Evolutionary conservation across 23 red algal species (phyloP).

Genomic region (Gracilaria caudata): DNA sequence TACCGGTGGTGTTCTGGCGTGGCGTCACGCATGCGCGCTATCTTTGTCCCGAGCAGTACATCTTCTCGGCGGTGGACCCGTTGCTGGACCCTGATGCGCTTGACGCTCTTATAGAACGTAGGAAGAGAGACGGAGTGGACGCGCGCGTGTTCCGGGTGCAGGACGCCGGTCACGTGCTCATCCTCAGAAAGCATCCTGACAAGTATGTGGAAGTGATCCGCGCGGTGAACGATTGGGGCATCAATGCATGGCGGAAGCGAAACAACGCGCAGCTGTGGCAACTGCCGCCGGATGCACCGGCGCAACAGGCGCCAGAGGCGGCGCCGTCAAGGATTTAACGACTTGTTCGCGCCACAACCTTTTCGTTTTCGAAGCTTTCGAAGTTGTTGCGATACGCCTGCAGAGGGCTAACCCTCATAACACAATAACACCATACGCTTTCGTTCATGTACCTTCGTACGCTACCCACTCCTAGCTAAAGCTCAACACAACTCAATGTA

Average conservation of each 20-base stretch:
- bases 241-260: constrained; percentile 35
- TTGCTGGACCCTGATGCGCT: constrained; percentile 27
- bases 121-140: constrained; percentile 6
- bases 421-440: too few relatives aligned
- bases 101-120: constrained; percentile 35
- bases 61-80: constrained; percentile 30
- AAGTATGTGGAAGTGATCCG: constrained; percentile 43
- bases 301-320: background rate
- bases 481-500: background rate
- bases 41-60: constrained; percentile 58
- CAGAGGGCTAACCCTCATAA: background rate
- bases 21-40: constrained; percentile 33
- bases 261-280: background rate
- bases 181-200: constrained; percentile 33
- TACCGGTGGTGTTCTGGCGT: constrained; percentile 38
- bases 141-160: constrained; percentile 17
- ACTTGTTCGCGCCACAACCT: too few relatives aligned
- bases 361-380: too few relatives aligned
- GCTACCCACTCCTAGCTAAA: background rate
- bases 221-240: constrained; percentile 53
- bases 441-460: too few relatives aligned
- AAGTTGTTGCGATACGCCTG: background rate
- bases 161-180: constrained; percentile 28
- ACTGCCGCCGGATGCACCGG: background rate
- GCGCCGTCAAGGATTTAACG: background rate